Evolutionary conservation across 352 stramenopile genomes (phyloP), one percentile per base, ranked within the genome.

Genomic region (Albugo laibachii): DNA sequence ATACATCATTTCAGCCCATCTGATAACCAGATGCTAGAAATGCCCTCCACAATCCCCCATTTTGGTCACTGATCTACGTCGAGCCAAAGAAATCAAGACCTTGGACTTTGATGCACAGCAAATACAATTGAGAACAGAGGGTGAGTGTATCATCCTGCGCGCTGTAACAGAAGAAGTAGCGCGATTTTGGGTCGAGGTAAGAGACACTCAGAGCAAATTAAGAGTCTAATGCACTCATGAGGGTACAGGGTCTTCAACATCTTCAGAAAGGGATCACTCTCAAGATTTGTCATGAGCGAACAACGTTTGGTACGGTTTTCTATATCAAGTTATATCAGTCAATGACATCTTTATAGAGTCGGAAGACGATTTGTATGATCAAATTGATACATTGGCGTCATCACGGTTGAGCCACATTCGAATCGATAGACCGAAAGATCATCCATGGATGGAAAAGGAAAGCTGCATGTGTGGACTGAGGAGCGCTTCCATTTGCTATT

Each of bases 301-400:
- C 58, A 2, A 74, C 61, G 13, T 48, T 73, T 50, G 69, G 71
- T 81, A 15, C 18, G 50, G 18, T 14, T 16, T 52, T 39, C 21
- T 57, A n/a, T 12, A 13, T 38, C 35, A 13, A 41, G 39, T 37
- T 20, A 5, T 0, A 8, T 11, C 15, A 19, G 35, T 18, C 20
- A 20, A 47, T 39, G 15, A 34, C 34, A 19, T 36, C n/a, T 48
- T 20, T 41, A 19, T 46, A 84, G 72, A 85, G 53, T 73, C 68
- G 10, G 67, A 85, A 52, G 72, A 85, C 11, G 68, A 81, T 18
- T 75, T 85, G 12, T 85, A 83, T 21, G 54, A 61, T 16, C 67
- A 83, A 49, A 85, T 85, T 16, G 72, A 85, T 50, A 62, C 74
- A 19, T 50, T 85, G 16, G 56, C 69, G 27, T 58, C 24, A 31